phyloP scores from a whole-genome alignment of 2,329 filamentous ascomycete genomes.

The Fusarium sp. region DNA sequence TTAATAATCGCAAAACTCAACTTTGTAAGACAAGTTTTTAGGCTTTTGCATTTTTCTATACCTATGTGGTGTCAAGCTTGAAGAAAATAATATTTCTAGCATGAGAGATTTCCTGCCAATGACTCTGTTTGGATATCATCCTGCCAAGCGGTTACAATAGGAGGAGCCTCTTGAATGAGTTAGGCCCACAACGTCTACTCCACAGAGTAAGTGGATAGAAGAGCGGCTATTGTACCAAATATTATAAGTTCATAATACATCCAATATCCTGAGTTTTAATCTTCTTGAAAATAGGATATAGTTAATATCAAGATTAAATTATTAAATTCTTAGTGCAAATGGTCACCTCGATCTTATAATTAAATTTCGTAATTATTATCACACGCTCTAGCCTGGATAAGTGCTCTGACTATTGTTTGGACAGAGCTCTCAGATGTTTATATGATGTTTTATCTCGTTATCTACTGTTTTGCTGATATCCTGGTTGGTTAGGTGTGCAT shows the following conservation, averaged over 20 bases:
- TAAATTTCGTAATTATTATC: not conserved
- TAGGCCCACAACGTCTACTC: conserved; percentile 22
- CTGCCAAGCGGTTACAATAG: conserved; percentile 35
- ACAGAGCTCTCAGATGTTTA: too few species aligned
- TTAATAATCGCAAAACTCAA: not conserved
- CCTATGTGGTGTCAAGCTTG: conserved; percentile 14
- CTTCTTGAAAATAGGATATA: too few species aligned
- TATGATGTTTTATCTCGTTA: too few species aligned
- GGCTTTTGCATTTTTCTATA: conserved; percentile 2
- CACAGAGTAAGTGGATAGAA: conserved; percentile 1
- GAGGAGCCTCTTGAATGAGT: conserved; percentile 21
- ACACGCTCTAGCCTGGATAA: not conserved
- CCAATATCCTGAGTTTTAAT: too few species aligned
- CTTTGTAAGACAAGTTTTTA: not conserved
- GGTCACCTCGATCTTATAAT: too few species aligned
- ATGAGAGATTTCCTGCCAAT: conserved; percentile 36
- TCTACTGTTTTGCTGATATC: too few species aligned
- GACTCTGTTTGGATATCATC: conserved; percentile 22
- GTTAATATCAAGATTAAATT: too few species aligned
- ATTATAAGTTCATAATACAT: not conserved
- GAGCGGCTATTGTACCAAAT: not conserved
- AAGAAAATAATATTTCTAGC: conserved; percentile 2
- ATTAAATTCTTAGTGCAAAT: not conserved
- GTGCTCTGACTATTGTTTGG: too few species aligned
- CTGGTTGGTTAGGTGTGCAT: too few species aligned